These are phyloP conservation scores for Cystobasidium pallidum DNA, from an alignment of 1,284 basidiomycete species.

Conservation along the genomic window DNA sequence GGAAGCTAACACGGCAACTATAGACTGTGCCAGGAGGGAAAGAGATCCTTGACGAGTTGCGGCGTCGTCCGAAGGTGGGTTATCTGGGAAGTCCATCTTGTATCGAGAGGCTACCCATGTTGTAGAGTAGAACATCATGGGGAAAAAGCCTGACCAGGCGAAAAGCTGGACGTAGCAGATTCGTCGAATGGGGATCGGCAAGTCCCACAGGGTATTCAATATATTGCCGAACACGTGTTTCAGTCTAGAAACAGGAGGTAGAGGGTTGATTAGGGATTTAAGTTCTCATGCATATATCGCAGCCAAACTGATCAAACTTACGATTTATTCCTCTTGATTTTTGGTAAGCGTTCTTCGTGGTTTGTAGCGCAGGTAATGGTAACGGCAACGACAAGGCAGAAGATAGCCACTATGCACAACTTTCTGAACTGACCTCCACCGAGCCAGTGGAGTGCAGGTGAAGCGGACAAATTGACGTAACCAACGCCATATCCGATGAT, in stretches of 20 bases:
- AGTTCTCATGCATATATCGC: background rate
- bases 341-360: conserved; percentile 69
- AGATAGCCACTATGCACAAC: conserved; percentile 82
- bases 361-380: conserved; percentile 83
- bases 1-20: conserved; percentile 72
- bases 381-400: conserved; percentile 78
- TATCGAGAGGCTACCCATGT: conserved; percentile 51
- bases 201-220: conserved; percentile 67
- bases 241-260: conserved; percentile 16
- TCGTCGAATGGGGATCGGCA: conserved; percentile 75
- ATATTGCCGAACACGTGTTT: conserved; percentile 62
- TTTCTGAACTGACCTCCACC: conserved; percentile 95
- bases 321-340: conserved; percentile 43
- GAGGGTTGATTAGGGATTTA: background rate
- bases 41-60: conserved; percentile 80
- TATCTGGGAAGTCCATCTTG: conserved; percentile 59
- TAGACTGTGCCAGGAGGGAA: conserved; percentile 75
- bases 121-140: conserved; percentile 73
- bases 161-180: conserved; percentile 94
- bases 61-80: conserved; percentile 71
- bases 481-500: conserved; percentile 80
- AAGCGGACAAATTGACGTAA: conserved; percentile 76
- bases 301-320: background rate
- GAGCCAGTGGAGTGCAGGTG: conserved; percentile 75
- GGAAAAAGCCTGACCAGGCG: conserved; percentile 70